Evolutionary conservation across 805 yeast species (phyloP).

Genomic region (Alloascoidea hylecoeti): DNA sequence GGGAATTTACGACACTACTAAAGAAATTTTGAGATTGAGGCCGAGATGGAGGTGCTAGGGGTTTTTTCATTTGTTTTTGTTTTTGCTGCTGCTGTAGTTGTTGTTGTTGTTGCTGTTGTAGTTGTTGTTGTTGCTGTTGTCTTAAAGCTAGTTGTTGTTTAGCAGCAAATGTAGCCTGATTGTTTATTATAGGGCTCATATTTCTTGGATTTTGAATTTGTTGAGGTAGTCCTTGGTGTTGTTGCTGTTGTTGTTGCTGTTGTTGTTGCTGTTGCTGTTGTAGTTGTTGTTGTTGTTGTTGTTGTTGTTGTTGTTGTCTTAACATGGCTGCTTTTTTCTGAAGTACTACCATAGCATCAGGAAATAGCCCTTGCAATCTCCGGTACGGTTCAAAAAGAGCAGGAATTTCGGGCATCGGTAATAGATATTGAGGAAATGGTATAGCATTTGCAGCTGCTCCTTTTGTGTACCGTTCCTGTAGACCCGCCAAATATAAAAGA

Average conservation of each 20-base stretch:
- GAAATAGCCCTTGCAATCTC: constrained; percentile 16
- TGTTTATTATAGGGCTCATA: neutral
- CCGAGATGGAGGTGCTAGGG: neutral
- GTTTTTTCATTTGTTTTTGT: too few relatives aligned
- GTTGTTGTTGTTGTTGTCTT: constrained; percentile 11
- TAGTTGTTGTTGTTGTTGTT: constrained; percentile 11
- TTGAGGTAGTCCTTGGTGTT: too few relatives aligned
- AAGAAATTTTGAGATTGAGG: neutral
- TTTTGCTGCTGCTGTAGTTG: constrained; percentile 1
- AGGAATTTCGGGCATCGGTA: constrained; percentile 16
- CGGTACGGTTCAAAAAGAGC: constrained; percentile 16
- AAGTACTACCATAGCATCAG: constrained; percentile 10
- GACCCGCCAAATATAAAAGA: constrained; percentile 17
- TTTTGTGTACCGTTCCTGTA: constrained; percentile 13
- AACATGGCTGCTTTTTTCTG: constrained; percentile 9
- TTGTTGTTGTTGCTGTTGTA: neutral
- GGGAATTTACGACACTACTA: too few relatives aligned
- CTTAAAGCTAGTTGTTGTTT: neutral
- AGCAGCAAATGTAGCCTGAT: neutral
- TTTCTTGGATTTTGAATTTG: neutral
- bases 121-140: neutral
- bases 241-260: constrained; percentile 5
- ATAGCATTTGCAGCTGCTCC: constrained; percentile 6
- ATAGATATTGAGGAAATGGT: constrained; percentile 16
- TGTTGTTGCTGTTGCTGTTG: constrained; percentile 10